These are phyloP conservation scores for Ceraceosorus guamensis DNA, from an alignment of 1,284 basidiomycete species.

Conservation along the genomic window DNA sequence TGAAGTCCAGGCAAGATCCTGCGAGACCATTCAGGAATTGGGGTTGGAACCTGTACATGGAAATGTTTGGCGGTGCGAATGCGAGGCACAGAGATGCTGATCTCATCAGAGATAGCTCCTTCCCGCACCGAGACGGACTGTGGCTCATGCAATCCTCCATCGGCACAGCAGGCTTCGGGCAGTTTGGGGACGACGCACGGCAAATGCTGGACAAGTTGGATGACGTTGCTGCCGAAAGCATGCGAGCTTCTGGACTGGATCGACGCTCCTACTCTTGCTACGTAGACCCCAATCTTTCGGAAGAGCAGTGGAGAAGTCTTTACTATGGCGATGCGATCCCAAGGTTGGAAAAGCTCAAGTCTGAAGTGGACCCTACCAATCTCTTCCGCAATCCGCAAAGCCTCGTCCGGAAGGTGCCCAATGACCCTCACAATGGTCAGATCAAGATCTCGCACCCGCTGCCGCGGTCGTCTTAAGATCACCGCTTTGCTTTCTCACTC, in stretches of 20 bases:
- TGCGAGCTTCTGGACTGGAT: constrained; percentile 14
- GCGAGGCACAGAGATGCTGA: constrained; percentile 12
- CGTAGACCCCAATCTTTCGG: constrained; percentile 22
- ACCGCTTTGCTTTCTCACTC: no score
- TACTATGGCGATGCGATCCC: constrained; percentile 28
- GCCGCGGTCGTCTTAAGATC: no score
- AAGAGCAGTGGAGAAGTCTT: constrained; percentile 21
- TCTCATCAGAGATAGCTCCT: constrained; percentile 16
- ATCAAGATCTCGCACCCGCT: no score
- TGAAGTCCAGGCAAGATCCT: constrained; percentile 1
- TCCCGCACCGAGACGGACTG: constrained; percentile 30
- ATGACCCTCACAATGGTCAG: no score
- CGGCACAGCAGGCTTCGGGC: constrained; percentile 13
- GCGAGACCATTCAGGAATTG: constrained; percentile 4
- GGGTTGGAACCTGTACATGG: constrained; percentile 41
- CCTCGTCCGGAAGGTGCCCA: neutral
- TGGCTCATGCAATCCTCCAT: constrained; percentile 39
- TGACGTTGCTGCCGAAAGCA: constrained; percentile 12
- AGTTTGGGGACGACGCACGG: constrained; percentile 8
- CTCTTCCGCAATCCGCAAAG: constrained; percentile 30
- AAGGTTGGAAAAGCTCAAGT: constrained; percentile 25
- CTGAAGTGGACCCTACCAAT: constrained; percentile 25
- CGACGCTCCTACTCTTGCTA: constrained; percentile 31
- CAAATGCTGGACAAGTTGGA: constrained; percentile 15
- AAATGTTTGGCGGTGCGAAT: constrained; percentile 33